Percentiles rank a stretch among this genome's conserved stretches.
phyloP scores from a whole-genome alignment of 352 stramenopile species.

The Pythium aristosporum region DNA sequence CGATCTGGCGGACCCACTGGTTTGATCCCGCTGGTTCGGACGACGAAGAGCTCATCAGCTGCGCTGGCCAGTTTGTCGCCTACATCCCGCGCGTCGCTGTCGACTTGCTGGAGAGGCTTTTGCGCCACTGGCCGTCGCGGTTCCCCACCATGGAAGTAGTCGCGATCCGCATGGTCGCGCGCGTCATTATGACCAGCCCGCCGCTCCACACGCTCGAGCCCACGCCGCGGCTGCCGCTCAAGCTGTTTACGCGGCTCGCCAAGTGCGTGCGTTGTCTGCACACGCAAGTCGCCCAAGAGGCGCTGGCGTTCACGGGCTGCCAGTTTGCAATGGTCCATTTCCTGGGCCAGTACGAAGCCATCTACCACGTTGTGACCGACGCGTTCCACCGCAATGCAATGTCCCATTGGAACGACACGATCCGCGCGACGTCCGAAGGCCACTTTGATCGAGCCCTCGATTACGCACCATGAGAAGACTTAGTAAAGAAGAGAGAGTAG shows the following conservation, averaged over 20 bases:
- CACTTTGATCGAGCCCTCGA: slow-evolving; percentile 80
- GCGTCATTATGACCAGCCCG: slow-evolving; percentile 80
- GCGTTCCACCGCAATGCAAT: slow-evolving; percentile 62
- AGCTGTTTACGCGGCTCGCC: slow-evolving; percentile 60
- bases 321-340: slow-evolving; percentile 83
- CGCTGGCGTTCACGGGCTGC: slow-evolving; percentile 78
- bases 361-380: slow-evolving; percentile 65
- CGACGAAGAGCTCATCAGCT: slow-evolving; percentile 82
- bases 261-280: slow-evolving; percentile 58
- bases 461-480: slow-evolving; percentile 40
- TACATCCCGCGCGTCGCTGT: slow-evolving; percentile 67
- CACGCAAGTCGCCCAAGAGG: slow-evolving; percentile 75
- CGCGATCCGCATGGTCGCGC: slow-evolving; percentile 79
- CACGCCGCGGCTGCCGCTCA: slow-evolving; percentile 12
- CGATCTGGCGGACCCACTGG: slow-evolving; percentile 76
- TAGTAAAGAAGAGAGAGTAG: neutral
- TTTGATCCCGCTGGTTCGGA: slow-evolving; percentile 72
- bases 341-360: slow-evolving; percentile 52
- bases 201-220: slow-evolving; percentile 54
- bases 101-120: slow-evolving; percentile 49
- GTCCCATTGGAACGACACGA: slow-evolving; percentile 71
- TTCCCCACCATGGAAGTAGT: slow-evolving; percentile 72
- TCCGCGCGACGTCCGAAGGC: slow-evolving; percentile 62
- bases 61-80: slow-evolving; percentile 80
- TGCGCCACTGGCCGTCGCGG: slow-evolving; percentile 62